phyloP scores from a whole-genome alignment of 331 rosid species.

The Quercus phellos region DNA sequence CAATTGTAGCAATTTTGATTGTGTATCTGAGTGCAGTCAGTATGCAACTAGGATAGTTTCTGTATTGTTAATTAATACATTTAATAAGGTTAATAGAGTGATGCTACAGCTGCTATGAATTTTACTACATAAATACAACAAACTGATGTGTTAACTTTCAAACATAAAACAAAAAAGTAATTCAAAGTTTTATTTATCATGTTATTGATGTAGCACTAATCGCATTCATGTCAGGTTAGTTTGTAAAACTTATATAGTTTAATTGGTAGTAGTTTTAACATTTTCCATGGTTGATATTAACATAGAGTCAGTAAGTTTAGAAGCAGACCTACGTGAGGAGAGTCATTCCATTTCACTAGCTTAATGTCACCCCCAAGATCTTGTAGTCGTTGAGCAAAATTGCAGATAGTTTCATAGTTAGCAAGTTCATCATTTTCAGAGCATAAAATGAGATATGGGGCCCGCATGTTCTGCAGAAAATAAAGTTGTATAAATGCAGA shows the following conservation, averaged over 20 bases:
- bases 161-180: no score
- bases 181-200: no score
- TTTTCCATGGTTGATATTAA: background rate
- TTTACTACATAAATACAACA: no score
- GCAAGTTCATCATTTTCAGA: constrained; percentile 90
- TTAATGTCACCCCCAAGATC: constrained; percentile 90
- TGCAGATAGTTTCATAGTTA: constrained; percentile 60
- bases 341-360: constrained; percentile 69
- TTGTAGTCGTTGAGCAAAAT: constrained; percentile 60
- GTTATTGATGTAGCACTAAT: no score
- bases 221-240: no score
- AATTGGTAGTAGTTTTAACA: no score
- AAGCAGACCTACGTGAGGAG: constrained; percentile 89
- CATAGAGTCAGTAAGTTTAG: constrained; percentile 17
- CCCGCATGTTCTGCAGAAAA: constrained; percentile 73
- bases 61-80: background rate
- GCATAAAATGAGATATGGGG: constrained; percentile 82
- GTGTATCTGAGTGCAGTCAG: background rate
- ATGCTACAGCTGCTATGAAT: no score
- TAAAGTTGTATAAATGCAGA: constrained; percentile 5
- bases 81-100: background rate
- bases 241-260: no score
- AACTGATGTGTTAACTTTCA: no score
- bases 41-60: background rate
- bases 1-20: no score